Evolutionary conservation across 768 basidiomycete species (phyloP).

Genomic region (Cyathus striatus): DNA sequence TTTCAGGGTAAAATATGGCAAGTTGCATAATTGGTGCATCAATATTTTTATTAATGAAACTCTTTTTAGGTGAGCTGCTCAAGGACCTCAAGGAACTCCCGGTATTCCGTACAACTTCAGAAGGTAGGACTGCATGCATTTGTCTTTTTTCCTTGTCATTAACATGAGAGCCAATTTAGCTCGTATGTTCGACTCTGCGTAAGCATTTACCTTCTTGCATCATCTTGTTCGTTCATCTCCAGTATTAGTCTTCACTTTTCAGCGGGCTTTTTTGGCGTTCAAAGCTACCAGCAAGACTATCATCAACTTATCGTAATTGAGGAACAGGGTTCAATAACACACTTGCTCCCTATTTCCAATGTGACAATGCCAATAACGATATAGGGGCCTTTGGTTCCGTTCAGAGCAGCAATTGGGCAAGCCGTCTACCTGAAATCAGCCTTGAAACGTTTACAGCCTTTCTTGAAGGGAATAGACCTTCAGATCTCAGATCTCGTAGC

Average conservation of each 20-base stretch:
- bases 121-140: slow-evolving; percentile 27
- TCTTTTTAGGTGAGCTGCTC: slow-evolving; percentile 22
- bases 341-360: slow-evolving; percentile 64
- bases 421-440: slow-evolving; percentile 56
- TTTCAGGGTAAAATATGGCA: slow-evolving; percentile 60
- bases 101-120: slow-evolving; percentile 58
- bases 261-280: slow-evolving; percentile 55
- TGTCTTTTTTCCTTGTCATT: neutral
- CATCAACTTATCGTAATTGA: slow-evolving; percentile 63
- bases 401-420: slow-evolving; percentile 53
- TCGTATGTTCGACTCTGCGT: slow-evolving; percentile 51
- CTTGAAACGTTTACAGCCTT: slow-evolving; percentile 40
- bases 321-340: slow-evolving; percentile 58
- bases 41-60: too few relatives aligned
- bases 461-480: slow-evolving; percentile 47
- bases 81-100: slow-evolving; percentile 43
- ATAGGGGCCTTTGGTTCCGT: slow-evolving; percentile 36
- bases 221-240: neutral
- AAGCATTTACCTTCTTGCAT: slow-evolving; percentile 7
- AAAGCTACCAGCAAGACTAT: slow-evolving; percentile 46
- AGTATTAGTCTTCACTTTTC: slow-evolving; percentile 36
- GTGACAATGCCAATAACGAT: slow-evolving; percentile 47
- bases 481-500: slow-evolving; percentile 46
- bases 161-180: slow-evolving; percentile 19
- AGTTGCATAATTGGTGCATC: slow-evolving; percentile 6